A percentile compares a stretch with the other conserved stretches of the same genome.
Evolutionary conservation across 2,329 filamentous ascomycete genomes (phyloP).

Genomic region (Westerdykella aurantiaca): DNA sequence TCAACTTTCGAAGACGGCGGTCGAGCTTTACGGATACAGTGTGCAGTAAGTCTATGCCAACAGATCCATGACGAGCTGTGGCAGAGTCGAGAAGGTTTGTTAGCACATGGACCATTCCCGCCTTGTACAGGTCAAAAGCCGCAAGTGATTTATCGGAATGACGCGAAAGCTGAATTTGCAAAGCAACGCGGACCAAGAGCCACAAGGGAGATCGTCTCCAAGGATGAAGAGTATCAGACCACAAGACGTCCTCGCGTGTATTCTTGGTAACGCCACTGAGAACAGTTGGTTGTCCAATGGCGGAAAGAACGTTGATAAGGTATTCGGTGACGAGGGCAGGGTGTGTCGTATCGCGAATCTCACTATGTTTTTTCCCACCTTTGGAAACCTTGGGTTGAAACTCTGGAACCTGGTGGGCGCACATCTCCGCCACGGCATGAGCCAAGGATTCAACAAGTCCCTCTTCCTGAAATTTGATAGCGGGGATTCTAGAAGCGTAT

Average conservation of each 20-base stretch:
- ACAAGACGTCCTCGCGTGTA: conserved; percentile 52
- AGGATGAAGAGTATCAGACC: conserved; percentile 31
- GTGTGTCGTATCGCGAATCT: conserved; percentile 46
- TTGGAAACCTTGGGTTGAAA: conserved; percentile 39
- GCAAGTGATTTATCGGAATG: conserved; percentile 32
- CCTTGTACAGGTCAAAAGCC: conserved; percentile 44
- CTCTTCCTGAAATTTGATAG: conserved; percentile 13
- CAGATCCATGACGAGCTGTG: neutral
- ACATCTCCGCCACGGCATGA: conserved; percentile 33
- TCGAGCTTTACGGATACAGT: conserved; percentile 16
- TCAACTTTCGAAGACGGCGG: conserved; percentile 20
- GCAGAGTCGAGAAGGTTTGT: conserved; percentile 29
- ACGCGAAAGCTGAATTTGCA: conserved; percentile 38
- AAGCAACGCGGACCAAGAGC: conserved; percentile 50
- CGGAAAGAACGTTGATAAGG: conserved; percentile 38
- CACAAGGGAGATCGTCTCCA: conserved; percentile 53
- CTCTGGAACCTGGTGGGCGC: conserved; percentile 28
- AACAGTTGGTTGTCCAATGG: conserved; percentile 30
- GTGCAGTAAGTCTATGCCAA: conserved; percentile 8
- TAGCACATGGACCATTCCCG: conserved; percentile 47
- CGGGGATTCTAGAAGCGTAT: conserved; percentile 30
- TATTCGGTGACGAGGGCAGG: conserved; percentile 51
- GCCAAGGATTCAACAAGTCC: conserved; percentile 22
- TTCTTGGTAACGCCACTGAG: conserved; percentile 43
- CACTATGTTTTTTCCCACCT: conserved; percentile 29